Percentiles rank a stretch among this genome's conserved stretches.
Evolutionary conservation across 2,329 filamentous ascomycete species (phyloP).

Genomic region (Diaporthe destruens): DNA sequence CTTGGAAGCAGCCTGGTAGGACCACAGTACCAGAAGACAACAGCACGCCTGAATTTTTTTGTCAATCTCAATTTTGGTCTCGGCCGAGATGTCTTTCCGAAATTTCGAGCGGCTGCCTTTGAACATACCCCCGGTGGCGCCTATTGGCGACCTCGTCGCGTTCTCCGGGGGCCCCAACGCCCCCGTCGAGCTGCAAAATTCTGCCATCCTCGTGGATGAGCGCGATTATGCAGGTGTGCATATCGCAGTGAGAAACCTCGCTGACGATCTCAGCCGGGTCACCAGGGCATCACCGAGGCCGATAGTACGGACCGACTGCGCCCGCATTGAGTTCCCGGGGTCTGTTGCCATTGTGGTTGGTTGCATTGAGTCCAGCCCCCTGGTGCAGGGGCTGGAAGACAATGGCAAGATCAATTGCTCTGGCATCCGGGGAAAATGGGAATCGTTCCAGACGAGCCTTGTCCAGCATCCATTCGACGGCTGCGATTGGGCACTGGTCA

Average conservation of each 20-base stretch:
- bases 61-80: no score
- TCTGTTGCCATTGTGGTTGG: slow-evolving; percentile 63
- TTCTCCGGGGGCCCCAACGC: neutral
- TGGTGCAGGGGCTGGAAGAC: slow-evolving; percentile 60
- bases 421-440: slow-evolving; percentile 67
- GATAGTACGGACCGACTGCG: neutral
- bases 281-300: slow-evolving; percentile 42
- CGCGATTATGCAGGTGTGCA: slow-evolving; percentile 50
- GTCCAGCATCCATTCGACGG: slow-evolving; percentile 61
- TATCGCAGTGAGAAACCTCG: slow-evolving; percentile 51
- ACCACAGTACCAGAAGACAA: neutral
- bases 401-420: slow-evolving; percentile 61
- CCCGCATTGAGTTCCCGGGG: neutral
- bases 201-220: slow-evolving; percentile 45
- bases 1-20: no score
- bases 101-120: neutral
- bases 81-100: neutral
- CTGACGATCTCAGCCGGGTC: slow-evolving; percentile 48
- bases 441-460: slow-evolving; percentile 65
- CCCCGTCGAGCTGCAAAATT: slow-evolving; percentile 4
- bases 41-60: no score
- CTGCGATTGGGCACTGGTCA: slow-evolving; percentile 63
- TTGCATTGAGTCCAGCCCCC: slow-evolving; percentile 60
- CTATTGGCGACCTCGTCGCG: neutral
- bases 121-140: neutral